Evolutionary conservation across 2,329 filamentous ascomycete genomes (phyloP).

Genomic region (Teratosphaeriaceae sp.): DNA sequence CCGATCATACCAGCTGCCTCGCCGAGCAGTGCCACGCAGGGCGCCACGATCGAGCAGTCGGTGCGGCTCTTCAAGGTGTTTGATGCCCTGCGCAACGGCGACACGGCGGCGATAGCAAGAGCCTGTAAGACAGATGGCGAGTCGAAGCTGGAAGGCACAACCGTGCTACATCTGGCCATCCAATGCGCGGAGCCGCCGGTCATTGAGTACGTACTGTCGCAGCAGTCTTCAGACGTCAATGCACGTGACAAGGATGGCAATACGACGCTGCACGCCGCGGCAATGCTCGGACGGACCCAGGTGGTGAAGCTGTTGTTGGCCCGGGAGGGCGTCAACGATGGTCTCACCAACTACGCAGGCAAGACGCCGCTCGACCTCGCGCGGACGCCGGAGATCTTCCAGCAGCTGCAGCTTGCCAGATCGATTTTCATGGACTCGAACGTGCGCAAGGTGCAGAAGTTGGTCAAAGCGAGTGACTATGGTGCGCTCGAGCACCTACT

Average conservation of each 20-base stretch:
- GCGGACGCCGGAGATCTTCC: conserved; percentile 89
- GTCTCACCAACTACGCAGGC: conserved; percentile 74
- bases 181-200: conserved; percentile 92
- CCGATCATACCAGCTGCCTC: too few species aligned
- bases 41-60: conserved; percentile 71
- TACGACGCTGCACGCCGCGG: conserved; percentile 83
- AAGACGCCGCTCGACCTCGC: conserved; percentile 84
- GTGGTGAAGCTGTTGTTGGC: conserved; percentile 81
- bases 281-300: conserved; percentile 69
- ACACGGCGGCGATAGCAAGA: conserved; percentile 83
- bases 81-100: conserved; percentile 82
- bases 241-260: conserved; percentile 90
- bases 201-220: conserved; percentile 87
- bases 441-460: conserved; percentile 72
- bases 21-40: conserved; percentile 25
- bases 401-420: conserved; percentile 82
- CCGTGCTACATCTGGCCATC: conserved; percentile 81
- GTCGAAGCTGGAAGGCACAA: conserved; percentile 66
- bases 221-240: conserved; percentile 63
- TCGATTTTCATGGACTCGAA: conserved; percentile 86
- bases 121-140: conserved; percentile 55
- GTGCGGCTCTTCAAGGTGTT: conserved; percentile 92
- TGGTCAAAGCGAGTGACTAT: conserved; percentile 69
- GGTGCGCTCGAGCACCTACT: conserved; percentile 70
- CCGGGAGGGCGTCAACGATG: conserved; percentile 79